Conservation (phyloP, 768 basidiomycete species). For the Tylopilus plumbeoviolaceoides region DNA sequence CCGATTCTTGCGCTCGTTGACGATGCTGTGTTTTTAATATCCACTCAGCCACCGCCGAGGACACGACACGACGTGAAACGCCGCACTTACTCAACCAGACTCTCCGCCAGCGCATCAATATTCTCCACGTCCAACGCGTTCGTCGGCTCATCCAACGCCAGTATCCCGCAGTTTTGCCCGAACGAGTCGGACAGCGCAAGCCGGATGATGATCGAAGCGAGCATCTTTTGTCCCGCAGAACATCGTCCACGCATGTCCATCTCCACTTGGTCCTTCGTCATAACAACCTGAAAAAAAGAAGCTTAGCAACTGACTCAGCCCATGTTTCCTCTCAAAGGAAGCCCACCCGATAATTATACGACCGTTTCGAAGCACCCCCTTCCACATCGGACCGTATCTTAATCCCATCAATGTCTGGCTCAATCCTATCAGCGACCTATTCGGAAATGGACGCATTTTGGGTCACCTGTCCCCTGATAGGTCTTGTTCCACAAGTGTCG, state of each 20-base stretch:
- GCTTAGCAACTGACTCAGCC: constrained; percentile 8
- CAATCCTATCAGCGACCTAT: constrained; percentile 8
- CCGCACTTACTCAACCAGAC: constrained; percentile 79
- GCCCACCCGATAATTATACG: constrained; percentile 93
- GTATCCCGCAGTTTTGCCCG: constrained; percentile 95
- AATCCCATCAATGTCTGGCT: constrained; percentile 92
- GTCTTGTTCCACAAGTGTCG: constrained; percentile 97
- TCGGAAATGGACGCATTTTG: neutral
- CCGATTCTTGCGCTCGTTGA: constrained; percentile 85
- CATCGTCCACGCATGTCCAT: constrained; percentile 99
- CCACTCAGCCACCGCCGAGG: neutral
- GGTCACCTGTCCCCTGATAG: constrained; percentile 92
- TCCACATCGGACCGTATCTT: constrained; percentile 93
- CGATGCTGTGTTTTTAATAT: constrained; percentile 56
- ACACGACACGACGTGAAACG: neutral
- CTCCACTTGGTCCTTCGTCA: constrained; percentile 98
- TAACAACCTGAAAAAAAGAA: constrained; percentile 68
- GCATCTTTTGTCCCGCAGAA: constrained; percentile 97
- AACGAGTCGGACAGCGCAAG: constrained; percentile 97
- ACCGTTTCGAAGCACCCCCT: constrained; percentile 82
- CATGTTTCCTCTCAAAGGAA: constrained; percentile 4
- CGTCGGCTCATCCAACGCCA: constrained; percentile 97
- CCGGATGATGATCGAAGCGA: constrained; percentile 96
- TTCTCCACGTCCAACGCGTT: constrained; percentile 96
- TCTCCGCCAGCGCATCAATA: constrained; percentile 88